Evolutionary conservation across 179 eudicot species (phyloP), one percentile per base, ranked within the genome.

Genomic region (Pouteria campechiana): DNA sequence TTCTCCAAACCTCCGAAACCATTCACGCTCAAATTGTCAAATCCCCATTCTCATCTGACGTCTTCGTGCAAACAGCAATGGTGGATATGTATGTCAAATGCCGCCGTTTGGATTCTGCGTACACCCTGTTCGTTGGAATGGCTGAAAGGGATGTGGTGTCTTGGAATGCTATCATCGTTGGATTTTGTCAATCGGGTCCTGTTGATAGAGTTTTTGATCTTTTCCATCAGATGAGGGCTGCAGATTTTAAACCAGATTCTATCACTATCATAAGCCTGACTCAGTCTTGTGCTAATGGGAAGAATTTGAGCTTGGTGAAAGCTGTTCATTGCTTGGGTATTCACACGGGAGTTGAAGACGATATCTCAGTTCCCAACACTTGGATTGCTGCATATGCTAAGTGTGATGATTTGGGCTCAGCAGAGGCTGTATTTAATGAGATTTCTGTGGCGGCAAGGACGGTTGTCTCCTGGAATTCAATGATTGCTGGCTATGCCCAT

Each of bases 161-260:
- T 46, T 82, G 87, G 87, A 82, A 75, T 45, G 72, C 69, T 0
- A 59, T 82, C 54, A 21, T 81, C 37, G 21, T 67, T 57, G 93
- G 86, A 13, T 69, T 64, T 54, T 61, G 61, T 56, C 71, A 46
- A n/a, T 21, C 52, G 53, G 78, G 75, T 51, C 7, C 7, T 24
- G 46, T 61, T 23, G 73, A 62, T 46, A 48, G 60, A 12, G 76
- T 64, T 41, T 39, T 32, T 7, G 10, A 13, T 17, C 63, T 74
- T 41, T 71, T 74, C 41, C 38, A 27, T 24, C 61, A 59, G 35
- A 74, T 78, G 93, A 72, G 78, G 46, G 6, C 50, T 24, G 70
- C 59, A 17, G 63, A 61, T 13, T 33, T 67, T 47, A 8, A 29
- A 24, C 72, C 72, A 0, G 93, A 78, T 29, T 68, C 65, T 0